These are phyloP conservation scores for Sordariomycetes sp. DNA, from an alignment of 2,329 filamentous ascomycete species.

Conservation along the genomic window DNA sequence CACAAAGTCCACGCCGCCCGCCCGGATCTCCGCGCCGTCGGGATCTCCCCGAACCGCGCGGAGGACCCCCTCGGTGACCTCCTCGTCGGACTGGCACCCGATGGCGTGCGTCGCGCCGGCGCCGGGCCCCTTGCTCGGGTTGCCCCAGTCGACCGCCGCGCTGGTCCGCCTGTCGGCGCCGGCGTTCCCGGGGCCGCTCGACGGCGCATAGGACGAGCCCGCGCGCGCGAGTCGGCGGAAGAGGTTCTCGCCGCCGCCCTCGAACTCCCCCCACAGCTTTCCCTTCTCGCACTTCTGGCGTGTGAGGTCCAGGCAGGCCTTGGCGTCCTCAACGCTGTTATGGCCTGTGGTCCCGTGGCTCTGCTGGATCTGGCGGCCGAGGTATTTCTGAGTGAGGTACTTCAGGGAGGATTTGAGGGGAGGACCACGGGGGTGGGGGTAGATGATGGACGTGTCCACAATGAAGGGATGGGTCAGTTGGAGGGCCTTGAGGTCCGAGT, in stretches of 20 bases:
- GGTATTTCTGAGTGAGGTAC: slow-evolving; percentile 77
- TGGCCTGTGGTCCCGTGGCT: slow-evolving; percentile 60
- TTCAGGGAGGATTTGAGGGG: slow-evolving; percentile 87
- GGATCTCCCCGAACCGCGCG: slow-evolving; percentile 49
- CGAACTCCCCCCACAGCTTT: slow-evolving; percentile 70
- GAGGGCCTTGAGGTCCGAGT: slow-evolving; percentile 75
- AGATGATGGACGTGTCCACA: slow-evolving; percentile 83
- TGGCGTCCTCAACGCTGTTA: slow-evolving; percentile 86
- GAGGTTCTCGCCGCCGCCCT: slow-evolving; percentile 73
- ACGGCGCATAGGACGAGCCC: slow-evolving; percentile 50
- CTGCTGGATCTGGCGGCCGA: slow-evolving; percentile 81
- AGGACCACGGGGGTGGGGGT: slow-evolving; percentile 79
- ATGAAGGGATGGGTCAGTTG: slow-evolving; percentile 86
- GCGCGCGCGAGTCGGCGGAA: slow-evolving; percentile 69
- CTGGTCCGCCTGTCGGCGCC: slow-evolving; percentile 52
- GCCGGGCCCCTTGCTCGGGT: slow-evolving; percentile 51
- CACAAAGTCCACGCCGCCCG: slow-evolving; percentile 54
- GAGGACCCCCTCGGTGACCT: slow-evolving; percentile 42
- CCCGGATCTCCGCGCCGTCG: slow-evolving; percentile 44
- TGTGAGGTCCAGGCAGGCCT: slow-evolving; percentile 81
- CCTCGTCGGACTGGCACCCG: slow-evolving; percentile 47
- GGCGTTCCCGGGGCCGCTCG: slow-evolving; percentile 46
- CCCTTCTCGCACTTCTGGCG: slow-evolving; percentile 96
- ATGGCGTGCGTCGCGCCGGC: slow-evolving; percentile 45
- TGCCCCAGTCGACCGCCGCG: slow-evolving; percentile 83